Percentiles rank a stretch among this genome's conserved stretches.
These are phyloP conservation scores for Entomortierella chlamydospora DNA, from an alignment of 192 early-diverging fungal species.

Conservation along the genomic window DNA sequence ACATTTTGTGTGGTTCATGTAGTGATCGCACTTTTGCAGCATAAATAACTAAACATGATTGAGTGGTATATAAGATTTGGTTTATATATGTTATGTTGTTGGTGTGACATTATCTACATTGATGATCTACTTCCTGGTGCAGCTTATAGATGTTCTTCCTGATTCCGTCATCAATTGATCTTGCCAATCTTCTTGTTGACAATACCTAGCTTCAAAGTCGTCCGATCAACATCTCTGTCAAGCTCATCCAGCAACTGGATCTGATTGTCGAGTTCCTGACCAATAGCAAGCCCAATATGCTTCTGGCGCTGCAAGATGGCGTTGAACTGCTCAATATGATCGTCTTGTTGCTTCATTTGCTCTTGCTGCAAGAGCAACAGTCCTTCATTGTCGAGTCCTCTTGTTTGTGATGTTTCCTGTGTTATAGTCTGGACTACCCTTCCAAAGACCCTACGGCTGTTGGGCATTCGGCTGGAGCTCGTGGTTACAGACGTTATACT, in stretches of 20 bases:
- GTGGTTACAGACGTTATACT: slow-evolving; percentile 11
- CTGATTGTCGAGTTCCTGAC: slow-evolving; percentile 91
- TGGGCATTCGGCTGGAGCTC: slow-evolving; percentile 3
- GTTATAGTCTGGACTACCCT: slow-evolving; percentile 62
- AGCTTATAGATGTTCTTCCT: too few relatives aligned
- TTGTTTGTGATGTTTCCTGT: slow-evolving; percentile 84
- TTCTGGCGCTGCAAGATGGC: slow-evolving; percentile 84
- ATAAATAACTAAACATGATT: not conserved
- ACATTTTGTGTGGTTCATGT: slow-evolving; percentile 6
- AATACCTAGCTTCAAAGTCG: slow-evolving; percentile 76
- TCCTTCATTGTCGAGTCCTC: slow-evolving; percentile 79
- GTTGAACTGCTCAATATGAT: slow-evolving; percentile 78
- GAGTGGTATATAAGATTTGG: not conserved
- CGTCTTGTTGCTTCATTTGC: slow-evolving; percentile 87
- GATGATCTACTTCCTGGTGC: too few relatives aligned
- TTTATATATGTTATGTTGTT: too few relatives aligned
- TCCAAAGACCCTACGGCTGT: slow-evolving; percentile 76
- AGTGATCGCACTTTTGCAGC: not conserved
- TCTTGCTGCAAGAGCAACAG: slow-evolving; percentile 81
- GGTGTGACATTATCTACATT: too few relatives aligned
- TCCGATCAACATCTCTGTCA: slow-evolving; percentile 82
- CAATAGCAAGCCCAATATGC: slow-evolving; percentile 88
- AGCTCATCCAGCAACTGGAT: slow-evolving; percentile 90
- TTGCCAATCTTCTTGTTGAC: slow-evolving; percentile 85
- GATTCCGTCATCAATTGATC: slow-evolving; percentile 57